Percentiles rank a stretch among this genome's conserved stretches.
These are phyloP conservation scores for Suhomyces bokatorum DNA, from an alignment of 1,139 yeast species.

Conservation along the genomic window DNA sequence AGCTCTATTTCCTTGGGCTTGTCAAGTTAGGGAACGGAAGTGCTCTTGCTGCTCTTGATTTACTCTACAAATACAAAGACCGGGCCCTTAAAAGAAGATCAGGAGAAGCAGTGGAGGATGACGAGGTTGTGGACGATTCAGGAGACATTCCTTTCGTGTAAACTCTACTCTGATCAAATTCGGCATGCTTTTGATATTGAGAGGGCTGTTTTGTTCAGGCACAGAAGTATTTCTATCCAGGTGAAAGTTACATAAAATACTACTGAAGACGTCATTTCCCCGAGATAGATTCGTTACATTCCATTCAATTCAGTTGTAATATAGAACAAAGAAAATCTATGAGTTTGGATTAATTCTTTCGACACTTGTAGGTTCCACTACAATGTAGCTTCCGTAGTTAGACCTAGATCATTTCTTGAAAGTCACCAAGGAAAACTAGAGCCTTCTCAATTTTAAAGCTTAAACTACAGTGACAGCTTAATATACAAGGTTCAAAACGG, in stretches of 20 bases:
- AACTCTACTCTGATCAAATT: not conserved
- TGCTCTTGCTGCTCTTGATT: constrained; percentile 30
- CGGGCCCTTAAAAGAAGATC: constrained; percentile 2
- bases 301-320: not conserved
- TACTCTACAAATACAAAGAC: constrained; percentile 19
- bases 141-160: constrained; percentile 13
- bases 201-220: not conserved
- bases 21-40: constrained; percentile 43
- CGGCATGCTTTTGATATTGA: not conserved
- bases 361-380: no score
- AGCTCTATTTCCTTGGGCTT: constrained; percentile 38
- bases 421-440: no score
- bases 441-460: no score
- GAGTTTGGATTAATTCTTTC: not conserved
- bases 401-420: no score
- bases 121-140: constrained; percentile 7
- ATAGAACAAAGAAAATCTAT: not conserved
- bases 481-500: no score
- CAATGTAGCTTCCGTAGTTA: no score
- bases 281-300: not conserved
- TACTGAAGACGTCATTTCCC: no score
- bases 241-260: not conserved
- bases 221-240: not conserved
- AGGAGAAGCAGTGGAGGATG: constrained; percentile 12
- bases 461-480: no score